A percentile compares a stretch with the other conserved stretches of the same genome.
These are phyloP conservation scores for Microstegium vimineum DNA, from an alignment of 176 grass and related monocot species.

Conservation along the genomic window DNA sequence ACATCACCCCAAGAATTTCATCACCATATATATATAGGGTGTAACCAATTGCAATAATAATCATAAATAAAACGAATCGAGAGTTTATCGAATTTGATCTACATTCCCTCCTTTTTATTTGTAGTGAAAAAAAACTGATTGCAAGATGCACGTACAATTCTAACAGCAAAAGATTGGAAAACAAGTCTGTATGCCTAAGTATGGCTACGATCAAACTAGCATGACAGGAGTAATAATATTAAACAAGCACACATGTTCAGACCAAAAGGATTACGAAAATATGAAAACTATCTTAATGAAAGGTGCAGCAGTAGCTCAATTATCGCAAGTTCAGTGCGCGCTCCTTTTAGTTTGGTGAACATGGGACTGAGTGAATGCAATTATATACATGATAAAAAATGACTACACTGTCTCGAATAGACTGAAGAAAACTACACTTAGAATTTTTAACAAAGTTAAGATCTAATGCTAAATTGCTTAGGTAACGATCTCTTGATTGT, in stretches of 20 bases:
- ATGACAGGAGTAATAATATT: not conserved
- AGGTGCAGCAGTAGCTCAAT: not conserved
- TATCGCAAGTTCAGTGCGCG: not conserved
- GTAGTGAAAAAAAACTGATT: not conserved
- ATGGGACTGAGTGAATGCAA: not conserved
- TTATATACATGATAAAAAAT: not conserved
- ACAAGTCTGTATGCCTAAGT: not conserved
- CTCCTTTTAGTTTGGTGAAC: not conserved
- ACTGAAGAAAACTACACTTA: not conserved
- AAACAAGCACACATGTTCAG: not conserved
- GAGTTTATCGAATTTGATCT: not conserved
- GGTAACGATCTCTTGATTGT: not conserved
- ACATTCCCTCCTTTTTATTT: not conserved
- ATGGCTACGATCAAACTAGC: not conserved
- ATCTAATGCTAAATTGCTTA: not conserved
- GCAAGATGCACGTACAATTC: not conserved
- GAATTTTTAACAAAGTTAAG: not conserved
- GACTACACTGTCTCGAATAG: not conserved
- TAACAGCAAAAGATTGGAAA: not conserved
- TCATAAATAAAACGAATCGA: not conserved
- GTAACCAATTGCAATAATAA: not conserved
- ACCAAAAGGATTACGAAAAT: not conserved
- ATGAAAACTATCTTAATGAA: not conserved
- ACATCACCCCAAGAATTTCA: constrained; percentile 15
- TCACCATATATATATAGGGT: too few relatives aligned